These are phyloP conservation scores for Cyberlindnera misumaiensis DNA, from an alignment of 805 yeast species.

Conservation along the genomic window DNA sequence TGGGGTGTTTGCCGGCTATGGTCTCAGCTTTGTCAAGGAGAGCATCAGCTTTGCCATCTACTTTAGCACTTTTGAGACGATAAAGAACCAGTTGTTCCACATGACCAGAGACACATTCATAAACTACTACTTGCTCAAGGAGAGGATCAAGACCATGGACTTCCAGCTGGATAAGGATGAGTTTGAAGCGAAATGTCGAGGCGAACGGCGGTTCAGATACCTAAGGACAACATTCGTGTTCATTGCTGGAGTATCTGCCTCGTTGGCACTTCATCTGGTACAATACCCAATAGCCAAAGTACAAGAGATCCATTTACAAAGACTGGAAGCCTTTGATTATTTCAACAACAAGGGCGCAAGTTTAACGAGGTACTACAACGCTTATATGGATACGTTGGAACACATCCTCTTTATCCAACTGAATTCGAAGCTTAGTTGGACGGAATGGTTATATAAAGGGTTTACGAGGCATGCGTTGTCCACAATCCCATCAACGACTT, in stretches of 20 bases:
- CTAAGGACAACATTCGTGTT: constrained; percentile 64
- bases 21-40: constrained; percentile 73
- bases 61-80: constrained; percentile 71
- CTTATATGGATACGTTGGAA: constrained; percentile 69
- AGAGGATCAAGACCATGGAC: constrained; percentile 23
- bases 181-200: constrained; percentile 20
- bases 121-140: constrained; percentile 35
- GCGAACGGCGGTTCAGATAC: constrained; percentile 31
- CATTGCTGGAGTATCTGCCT: constrained; percentile 84
- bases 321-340: constrained; percentile 75
- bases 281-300: constrained; percentile 80
- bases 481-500: constrained; percentile 81
- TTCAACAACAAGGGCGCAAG: constrained; percentile 27
- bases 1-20: constrained; percentile 88
- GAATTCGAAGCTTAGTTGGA: constrained; percentile 51
- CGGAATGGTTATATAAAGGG: constrained; percentile 71
- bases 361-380: constrained; percentile 51
- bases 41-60: constrained; percentile 77
- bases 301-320: constrained; percentile 70
- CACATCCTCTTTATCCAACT: constrained; percentile 49
- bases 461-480: constrained; percentile 64
- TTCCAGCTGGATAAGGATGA: constrained; percentile 17
- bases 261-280: constrained; percentile 64
- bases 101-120: constrained; percentile 39
- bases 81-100: constrained; percentile 62